These are phyloP conservation scores for Pseudonectria foliicola DNA, from an alignment of 2,329 filamentous ascomycete species.

Conservation along the genomic window DNA sequence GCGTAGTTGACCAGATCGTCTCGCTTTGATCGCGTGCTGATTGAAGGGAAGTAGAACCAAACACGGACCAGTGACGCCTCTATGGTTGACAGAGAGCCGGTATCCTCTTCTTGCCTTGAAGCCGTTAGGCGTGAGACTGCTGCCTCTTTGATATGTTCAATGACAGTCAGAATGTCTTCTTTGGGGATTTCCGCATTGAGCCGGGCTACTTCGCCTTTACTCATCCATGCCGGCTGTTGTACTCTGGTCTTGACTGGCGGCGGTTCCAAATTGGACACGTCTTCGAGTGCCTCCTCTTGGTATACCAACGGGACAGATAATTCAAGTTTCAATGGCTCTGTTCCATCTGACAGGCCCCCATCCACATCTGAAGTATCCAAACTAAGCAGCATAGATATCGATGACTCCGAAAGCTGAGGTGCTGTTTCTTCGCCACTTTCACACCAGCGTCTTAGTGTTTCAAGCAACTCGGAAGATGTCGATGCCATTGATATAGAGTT, in stretches of 20 bases:
- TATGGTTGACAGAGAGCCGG: background rate
- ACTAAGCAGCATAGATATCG: conserved; percentile 20
- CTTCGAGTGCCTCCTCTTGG: conserved; percentile 3
- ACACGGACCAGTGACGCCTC: conserved; percentile 37
- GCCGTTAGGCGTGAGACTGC: conserved; percentile 24
- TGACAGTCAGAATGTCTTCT: conserved; percentile 37
- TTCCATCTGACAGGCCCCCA: background rate
- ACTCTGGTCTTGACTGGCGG: conserved; percentile 35
- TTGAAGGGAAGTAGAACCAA: conserved; percentile 59
- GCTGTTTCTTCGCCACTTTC: conserved; percentile 6
- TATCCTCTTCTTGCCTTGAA: conserved; percentile 5
- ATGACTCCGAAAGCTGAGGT: conserved; percentile 4
- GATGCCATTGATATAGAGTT: conserved; percentile 25
- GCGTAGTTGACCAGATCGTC: conserved; percentile 50
- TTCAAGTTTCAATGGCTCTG: conserved; percentile 24
- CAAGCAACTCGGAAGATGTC: conserved; percentile 9
- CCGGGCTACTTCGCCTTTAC: conserved; percentile 35
- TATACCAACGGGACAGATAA: conserved; percentile 27
- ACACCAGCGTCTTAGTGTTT: conserved; percentile 16
- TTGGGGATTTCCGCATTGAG: conserved; percentile 35
- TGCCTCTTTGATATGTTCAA: conserved; percentile 36
- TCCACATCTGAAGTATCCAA: conserved; percentile 15
- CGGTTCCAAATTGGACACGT: conserved; percentile 22
- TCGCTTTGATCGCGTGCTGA: conserved; percentile 51
- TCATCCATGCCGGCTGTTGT: conserved; percentile 46